A percentile compares a stretch with the other conserved stretches of the same genome.
Evolutionary conservation across 108 stramenopile species (phyloP).

Genomic region (Skeletonema costatum): DNA sequence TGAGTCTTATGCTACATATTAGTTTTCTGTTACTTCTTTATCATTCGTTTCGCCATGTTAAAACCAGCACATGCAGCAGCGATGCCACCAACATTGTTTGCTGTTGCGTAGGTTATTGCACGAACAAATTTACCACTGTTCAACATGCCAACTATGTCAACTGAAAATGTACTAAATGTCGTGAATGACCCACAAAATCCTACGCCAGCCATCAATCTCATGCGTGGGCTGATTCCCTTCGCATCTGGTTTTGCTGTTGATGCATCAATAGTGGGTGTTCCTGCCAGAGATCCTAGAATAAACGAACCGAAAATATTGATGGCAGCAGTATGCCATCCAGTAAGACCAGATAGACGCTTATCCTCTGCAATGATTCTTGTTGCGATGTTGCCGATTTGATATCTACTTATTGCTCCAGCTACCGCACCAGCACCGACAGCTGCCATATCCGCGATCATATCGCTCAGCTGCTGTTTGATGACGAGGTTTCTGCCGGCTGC

Average conservation of each 20-base stretch:
- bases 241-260: conserved; percentile 5
- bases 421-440: conserved; percentile 72
- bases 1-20: background rate
- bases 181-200: conserved; percentile 83
- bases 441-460: conserved; percentile 45
- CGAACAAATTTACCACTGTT: conserved; percentile 47
- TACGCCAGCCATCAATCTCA: conserved; percentile 68
- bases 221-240: conserved; percentile 54
- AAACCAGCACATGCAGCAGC: conserved; percentile 68
- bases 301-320: conserved; percentile 79
- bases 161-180: conserved; percentile 76
- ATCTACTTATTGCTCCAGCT: conserved; percentile 63
- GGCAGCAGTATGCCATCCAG: conserved; percentile 71
- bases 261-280: conserved; percentile 27
- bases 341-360: conserved; percentile 25
- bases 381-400: conserved; percentile 66
- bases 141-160: conserved; percentile 70
- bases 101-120: conserved; percentile 59
- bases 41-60: conserved; percentile 52
- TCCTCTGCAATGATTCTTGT: conserved; percentile 63
- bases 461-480: background rate
- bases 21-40: background rate
- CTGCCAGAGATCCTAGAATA: conserved; percentile 63
- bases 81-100: conserved; percentile 73
- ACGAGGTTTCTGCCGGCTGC: background rate